Conservation (phyloP, 2,329 filamentous ascomycete species). For the Clonostachys byssicola region DNA sequence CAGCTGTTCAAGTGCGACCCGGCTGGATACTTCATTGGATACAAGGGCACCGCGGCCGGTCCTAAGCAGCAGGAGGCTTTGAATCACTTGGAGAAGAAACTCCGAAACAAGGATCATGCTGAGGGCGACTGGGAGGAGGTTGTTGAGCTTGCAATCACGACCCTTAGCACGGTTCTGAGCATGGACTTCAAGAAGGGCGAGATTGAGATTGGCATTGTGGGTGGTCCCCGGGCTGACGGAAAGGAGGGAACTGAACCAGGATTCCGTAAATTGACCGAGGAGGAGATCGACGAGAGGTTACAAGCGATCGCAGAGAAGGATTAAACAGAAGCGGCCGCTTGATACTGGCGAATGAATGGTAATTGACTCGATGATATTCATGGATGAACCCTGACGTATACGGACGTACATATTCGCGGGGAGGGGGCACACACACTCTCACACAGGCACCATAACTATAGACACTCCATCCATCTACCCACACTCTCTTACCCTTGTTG, state of each 20-base stretch:
- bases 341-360: constrained; percentile 1
- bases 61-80: constrained; percentile 98
- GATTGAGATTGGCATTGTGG: constrained; percentile 96
- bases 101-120: constrained; percentile 96
- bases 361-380: background rate
- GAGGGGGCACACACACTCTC: too few species aligned
- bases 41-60: constrained; percentile 95
- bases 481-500: too few species aligned
- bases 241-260: constrained; percentile 73
- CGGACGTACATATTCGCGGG: too few species aligned
- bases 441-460: too few species aligned
- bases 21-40: constrained; percentile 95
- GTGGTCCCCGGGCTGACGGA: constrained; percentile 78
- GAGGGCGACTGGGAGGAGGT: constrained; percentile 96
- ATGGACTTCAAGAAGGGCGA: constrained; percentile 99
- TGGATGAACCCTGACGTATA: too few species aligned
- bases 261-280: constrained; percentile 89
- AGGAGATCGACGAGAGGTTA: constrained; percentile 97
- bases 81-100: constrained; percentile 98
- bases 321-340: constrained; percentile 35
- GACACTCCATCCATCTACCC: too few species aligned
- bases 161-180: constrained; percentile 91
- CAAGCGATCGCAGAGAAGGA: constrained; percentile 99
- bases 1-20: constrained; percentile 99
- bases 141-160: constrained; percentile 92